These are phyloP conservation scores for Iris macrosiphon DNA, from an alignment of 106 monocot species.

Conservation along the genomic window DNA sequence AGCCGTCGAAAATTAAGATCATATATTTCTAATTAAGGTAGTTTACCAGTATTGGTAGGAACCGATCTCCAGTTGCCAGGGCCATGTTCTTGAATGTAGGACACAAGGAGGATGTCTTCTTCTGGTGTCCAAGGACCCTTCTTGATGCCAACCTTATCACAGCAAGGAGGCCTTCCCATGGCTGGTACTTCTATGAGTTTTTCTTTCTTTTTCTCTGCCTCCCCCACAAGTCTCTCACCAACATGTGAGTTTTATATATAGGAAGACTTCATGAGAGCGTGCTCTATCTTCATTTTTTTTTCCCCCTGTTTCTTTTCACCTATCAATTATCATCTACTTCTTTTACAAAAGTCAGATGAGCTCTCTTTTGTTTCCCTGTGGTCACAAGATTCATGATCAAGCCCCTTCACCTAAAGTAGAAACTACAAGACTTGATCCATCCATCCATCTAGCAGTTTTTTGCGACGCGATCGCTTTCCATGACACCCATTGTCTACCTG, in stretches of 20 bases:
- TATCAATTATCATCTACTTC: no score
- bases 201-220: not conserved
- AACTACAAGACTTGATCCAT: no score
- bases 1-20: no score
- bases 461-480: no score
- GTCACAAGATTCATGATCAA: no score
- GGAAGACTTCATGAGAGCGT: not conserved
- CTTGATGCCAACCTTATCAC: constrained; percentile 17
- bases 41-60: constrained; percentile 9
- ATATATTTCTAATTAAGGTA: no score
- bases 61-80: constrained; percentile 12
- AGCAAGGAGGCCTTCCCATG: constrained; percentile 19
- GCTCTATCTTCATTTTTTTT: not conserved
- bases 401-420: no score
- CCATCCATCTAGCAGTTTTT: no score
- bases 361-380: no score
- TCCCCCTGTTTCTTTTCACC: no score
- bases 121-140: constrained; percentile 18
- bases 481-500: no score
- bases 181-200: not conserved
- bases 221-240: not conserved
- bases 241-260: not conserved
- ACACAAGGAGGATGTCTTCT: constrained; percentile 9
- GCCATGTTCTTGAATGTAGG: constrained; percentile 13
- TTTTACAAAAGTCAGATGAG: no score